Evolutionary conservation across 352 stramenopile genomes (phyloP).

Genomic region (Stephanocyclus meneghinianus): DNA sequence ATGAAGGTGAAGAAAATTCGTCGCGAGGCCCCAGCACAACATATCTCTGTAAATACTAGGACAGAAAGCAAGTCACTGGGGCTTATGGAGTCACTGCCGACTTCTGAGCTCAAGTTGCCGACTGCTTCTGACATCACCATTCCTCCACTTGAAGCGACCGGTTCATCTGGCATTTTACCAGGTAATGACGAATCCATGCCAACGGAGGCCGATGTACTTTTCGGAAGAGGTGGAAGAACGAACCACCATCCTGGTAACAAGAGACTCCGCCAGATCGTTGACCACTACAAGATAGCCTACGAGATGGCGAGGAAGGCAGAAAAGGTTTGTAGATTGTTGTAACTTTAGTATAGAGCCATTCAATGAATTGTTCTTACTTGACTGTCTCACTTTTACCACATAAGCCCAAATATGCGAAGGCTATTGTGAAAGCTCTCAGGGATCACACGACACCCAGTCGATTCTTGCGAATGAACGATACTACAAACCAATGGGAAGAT

Average conservation of each 20-base stretch:
- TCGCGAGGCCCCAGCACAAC: not conserved
- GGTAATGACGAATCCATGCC: conserved; percentile 1
- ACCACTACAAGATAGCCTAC: conserved; percentile 35
- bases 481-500: conserved; percentile 49
- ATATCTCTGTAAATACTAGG: no score
- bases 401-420: conserved; percentile 36
- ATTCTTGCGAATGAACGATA: conserved; percentile 43
- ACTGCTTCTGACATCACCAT: not conserved
- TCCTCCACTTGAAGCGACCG: not conserved
- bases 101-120: not conserved
- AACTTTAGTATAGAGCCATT: not conserved
- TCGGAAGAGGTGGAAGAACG: conserved; percentile 50
- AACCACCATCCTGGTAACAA: conserved; percentile 57
- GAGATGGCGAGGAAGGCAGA: conserved; percentile 38
- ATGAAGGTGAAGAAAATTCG: conserved; percentile 12
- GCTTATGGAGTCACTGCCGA: no score
- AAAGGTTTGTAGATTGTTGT: conserved; percentile 14
- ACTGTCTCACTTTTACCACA: not conserved
- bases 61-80: no score
- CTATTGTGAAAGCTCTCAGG: conserved; percentile 44
- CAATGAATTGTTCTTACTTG: not conserved
- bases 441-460: conserved; percentile 31
- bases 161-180: not conserved
- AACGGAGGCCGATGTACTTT: conserved; percentile 48
- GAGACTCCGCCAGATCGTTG: conserved; percentile 36